These are phyloP conservation scores for Lactarius trivialis DNA, from an alignment of 768 basidiomycete species.

Conservation along the genomic window DNA sequence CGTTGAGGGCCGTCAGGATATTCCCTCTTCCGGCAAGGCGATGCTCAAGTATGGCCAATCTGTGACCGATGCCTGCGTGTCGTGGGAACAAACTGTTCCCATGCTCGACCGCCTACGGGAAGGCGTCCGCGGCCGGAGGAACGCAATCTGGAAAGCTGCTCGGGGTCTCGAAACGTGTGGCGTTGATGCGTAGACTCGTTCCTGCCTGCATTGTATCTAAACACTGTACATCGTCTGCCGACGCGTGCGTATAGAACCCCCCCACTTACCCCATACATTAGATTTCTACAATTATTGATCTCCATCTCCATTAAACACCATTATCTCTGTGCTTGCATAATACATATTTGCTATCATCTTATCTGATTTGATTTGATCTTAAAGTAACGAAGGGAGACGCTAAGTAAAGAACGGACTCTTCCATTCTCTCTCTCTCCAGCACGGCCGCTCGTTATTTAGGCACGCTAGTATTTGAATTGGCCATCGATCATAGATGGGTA, in stretches of 20 bases:
- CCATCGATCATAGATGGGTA: constrained; percentile 42
- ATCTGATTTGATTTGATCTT: constrained; percentile 14
- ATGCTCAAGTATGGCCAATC: constrained; percentile 79
- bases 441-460: background rate
- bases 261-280: background rate
- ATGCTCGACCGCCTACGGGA: constrained; percentile 79
- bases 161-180: constrained; percentile 22
- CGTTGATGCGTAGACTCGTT: constrained; percentile 3
- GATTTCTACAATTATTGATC: background rate
- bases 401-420: background rate
- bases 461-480: background rate
- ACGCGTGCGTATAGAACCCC: background rate
- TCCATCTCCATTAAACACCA: background rate
- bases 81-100: constrained; percentile 83
- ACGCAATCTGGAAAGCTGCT: constrained; percentile 35
- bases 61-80: constrained; percentile 85
- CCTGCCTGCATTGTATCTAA: background rate
- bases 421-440: background rate
- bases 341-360: background rate
- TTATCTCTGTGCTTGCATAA: background rate
- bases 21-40: constrained; percentile 62
- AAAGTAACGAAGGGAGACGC: background rate
- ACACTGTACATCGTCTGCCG: background rate
- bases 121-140: constrained; percentile 75
- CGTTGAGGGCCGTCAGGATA: constrained; percentile 79